Evolutionary conservation across 352 stramenopile genomes (phyloP).

Genomic region (Globisporangium cystogenes): DNA sequence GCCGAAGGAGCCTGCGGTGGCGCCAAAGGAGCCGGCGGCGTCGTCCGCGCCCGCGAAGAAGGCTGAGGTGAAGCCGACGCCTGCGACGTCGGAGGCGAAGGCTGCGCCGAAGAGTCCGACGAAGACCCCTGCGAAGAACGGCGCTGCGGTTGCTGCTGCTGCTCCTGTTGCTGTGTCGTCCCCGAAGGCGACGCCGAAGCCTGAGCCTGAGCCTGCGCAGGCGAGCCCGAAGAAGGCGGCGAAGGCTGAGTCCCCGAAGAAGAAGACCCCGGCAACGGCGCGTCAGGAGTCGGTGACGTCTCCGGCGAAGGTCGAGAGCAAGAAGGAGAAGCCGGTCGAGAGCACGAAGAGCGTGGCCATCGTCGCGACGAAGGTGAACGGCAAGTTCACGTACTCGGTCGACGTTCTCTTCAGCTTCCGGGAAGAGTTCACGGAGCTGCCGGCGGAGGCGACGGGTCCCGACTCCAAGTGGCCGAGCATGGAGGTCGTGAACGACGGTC

Average conservation of each 20-base stretch:
- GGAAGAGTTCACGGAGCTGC: constrained; percentile 50
- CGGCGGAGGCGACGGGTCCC: constrained; percentile 21
- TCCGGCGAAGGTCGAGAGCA: constrained; percentile 7
- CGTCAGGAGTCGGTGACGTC: constrained; percentile 5
- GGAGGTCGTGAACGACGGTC: constrained; percentile 60
- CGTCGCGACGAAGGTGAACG: constrained; percentile 23
- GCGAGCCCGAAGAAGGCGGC: constrained; percentile 9
- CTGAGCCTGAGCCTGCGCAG: constrained; percentile 6
- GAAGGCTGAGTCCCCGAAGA: constrained; percentile 15
- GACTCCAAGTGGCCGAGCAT: constrained; percentile 63
- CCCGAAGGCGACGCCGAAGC: constrained; percentile 4
- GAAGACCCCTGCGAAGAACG: constrained; percentile 12
- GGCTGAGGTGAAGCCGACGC: constrained; percentile 4
- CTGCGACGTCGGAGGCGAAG: constrained; percentile 7
- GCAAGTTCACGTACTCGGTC: constrained; percentile 54
- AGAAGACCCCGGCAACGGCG: constrained; percentile 6
- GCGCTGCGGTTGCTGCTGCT: background rate
- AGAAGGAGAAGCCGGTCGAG: constrained; percentile 6
- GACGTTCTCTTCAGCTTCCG: constrained; percentile 57
- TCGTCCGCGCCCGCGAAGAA: constrained; percentile 1
- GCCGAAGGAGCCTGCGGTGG: constrained; percentile 3
- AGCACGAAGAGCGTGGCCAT: constrained; percentile 25
- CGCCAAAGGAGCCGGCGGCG: background rate
- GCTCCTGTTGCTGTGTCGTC: background rate
- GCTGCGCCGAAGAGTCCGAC: constrained; percentile 5